Percentiles rank a stretch among this genome's conserved stretches.
These are phyloP conservation scores for Trichosanthes truncata DNA, from an alignment of 306 rosid species.

Conservation along the genomic window DNA sequence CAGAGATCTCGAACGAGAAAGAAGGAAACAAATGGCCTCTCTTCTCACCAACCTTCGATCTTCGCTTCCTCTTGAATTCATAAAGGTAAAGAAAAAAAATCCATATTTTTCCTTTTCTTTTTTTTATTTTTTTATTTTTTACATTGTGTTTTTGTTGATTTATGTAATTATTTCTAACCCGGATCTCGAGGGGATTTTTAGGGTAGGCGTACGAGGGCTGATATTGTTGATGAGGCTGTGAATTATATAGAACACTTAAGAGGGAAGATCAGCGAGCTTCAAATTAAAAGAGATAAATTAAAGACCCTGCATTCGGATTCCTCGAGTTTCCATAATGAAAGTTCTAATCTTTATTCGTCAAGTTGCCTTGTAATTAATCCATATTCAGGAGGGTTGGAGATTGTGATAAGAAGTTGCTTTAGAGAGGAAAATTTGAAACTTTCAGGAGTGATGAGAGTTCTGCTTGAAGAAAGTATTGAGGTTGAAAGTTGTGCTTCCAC, in stretches of 20 bases:
- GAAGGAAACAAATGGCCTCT: conserved; percentile 17
- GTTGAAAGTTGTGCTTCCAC: conserved; percentile 17
- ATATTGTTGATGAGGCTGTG: conserved; percentile 52
- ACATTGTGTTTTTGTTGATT: not conserved
- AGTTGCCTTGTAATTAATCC: conserved; percentile 9
- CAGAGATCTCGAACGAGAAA: conserved; percentile 40
- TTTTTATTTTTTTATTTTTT: not conserved
- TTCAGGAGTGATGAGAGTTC: conserved; percentile 21
- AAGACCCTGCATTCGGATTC: conserved; percentile 14
- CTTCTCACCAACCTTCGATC: conserved; percentile 40
- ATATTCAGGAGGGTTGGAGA: conserved; percentile 18
- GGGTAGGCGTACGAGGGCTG: conserved; percentile 73
- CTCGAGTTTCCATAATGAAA: not conserved
- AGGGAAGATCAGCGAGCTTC: conserved; percentile 30
- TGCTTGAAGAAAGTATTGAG: conserved; percentile 19
- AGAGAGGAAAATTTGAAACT: conserved; percentile 8
- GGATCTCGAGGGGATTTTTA: conserved; percentile 12
- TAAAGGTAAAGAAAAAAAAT: conserved; percentile 12
- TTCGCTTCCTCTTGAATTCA: conserved; percentile 8
- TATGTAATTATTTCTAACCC: not conserved
- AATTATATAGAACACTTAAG: conserved; percentile 41
- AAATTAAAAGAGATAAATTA: conserved; percentile 33
- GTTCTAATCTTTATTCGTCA: not conserved
- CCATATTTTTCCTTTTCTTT: not conserved
- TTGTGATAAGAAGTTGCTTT: conserved; percentile 13